phyloP scores from a whole-genome alignment of 305 asterid species.

The Fraxinus greggii region DNA sequence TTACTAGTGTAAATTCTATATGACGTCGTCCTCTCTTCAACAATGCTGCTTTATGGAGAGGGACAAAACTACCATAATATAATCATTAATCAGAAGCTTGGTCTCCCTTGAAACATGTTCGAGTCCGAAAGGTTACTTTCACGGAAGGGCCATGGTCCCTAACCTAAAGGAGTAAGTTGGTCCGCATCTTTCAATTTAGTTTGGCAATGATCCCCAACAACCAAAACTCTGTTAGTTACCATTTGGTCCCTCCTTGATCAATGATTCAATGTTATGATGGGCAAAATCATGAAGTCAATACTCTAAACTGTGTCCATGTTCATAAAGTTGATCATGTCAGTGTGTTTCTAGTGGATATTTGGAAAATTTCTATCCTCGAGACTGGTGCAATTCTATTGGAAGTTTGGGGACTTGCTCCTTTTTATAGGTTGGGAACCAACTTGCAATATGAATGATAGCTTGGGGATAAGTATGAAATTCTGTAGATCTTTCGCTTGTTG shows the following conservation, averaged over 20 bases:
- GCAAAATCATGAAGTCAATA: neutral
- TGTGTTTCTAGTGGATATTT: neutral
- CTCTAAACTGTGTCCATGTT: neutral
- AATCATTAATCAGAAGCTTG: neutral
- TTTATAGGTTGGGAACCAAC: neutral
- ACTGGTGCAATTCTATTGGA: neutral
- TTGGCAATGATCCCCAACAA: neutral
- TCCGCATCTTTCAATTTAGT: neutral
- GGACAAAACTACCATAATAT: neutral
- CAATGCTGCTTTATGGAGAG: neutral
- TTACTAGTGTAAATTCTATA: neutral
- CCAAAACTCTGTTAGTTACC: neutral
- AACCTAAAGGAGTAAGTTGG: neutral
- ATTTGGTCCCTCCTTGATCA: neutral
- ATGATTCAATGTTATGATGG: neutral
- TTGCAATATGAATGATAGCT: neutral
- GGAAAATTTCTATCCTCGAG: neutral
- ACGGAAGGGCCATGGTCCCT: neutral
- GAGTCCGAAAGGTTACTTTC: neutral
- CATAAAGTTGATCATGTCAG: neutral
- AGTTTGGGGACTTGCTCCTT: neutral
- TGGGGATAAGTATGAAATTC: neutral
- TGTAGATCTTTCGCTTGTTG: neutral
- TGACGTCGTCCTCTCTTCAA: neutral
- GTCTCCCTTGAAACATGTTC: neutral